Conservation (phyloP, 2,329 filamentous ascomycete species). For the Fusarium drepaniforme region DNA sequence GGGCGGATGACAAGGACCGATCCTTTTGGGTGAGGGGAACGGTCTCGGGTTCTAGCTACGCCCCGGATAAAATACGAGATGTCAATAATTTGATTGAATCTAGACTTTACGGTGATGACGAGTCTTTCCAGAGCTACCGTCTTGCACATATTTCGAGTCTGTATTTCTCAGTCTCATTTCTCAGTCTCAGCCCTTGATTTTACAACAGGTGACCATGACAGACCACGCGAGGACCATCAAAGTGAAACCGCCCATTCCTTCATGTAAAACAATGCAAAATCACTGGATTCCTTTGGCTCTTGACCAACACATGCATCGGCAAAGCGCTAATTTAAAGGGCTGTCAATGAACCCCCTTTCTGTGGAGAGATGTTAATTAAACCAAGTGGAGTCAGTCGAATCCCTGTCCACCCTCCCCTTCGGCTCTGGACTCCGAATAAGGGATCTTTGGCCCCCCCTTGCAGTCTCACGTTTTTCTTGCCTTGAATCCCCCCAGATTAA, state of each 20-base stretch:
- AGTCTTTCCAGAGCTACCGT: not conserved
- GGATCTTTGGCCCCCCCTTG: not conserved
- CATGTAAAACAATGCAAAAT: constrained; percentile 23
- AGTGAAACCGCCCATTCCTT: constrained; percentile 36
- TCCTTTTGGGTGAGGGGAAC: not conserved
- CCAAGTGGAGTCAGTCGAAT: constrained; percentile 32
- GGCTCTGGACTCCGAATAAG: constrained; percentile 8
- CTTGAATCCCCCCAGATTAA: constrained; percentile 17
- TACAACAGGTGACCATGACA: not conserved
- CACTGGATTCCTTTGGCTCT: not conserved
- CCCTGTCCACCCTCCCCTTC: not conserved
- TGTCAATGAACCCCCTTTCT: constrained; percentile 26
- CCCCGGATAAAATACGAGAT: constrained; percentile 3
- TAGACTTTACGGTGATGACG: not conserved
- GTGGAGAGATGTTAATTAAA: constrained; percentile 42
- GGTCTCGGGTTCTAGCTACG: not conserved
- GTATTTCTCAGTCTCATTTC: not conserved
- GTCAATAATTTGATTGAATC: not conserved
- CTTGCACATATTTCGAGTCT: not conserved
- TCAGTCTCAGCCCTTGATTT: not conserved
- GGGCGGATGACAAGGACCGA: not conserved
- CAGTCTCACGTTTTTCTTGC: constrained; percentile 8
- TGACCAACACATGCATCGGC: not conserved
- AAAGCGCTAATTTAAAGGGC: not conserved
- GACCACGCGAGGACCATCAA: not conserved